Evolutionary conservation across 495 filamentous ascomycete genomes (phyloP), one percentile per base, ranked within the genome.

Genomic region (Daldinia decipiens): DNA sequence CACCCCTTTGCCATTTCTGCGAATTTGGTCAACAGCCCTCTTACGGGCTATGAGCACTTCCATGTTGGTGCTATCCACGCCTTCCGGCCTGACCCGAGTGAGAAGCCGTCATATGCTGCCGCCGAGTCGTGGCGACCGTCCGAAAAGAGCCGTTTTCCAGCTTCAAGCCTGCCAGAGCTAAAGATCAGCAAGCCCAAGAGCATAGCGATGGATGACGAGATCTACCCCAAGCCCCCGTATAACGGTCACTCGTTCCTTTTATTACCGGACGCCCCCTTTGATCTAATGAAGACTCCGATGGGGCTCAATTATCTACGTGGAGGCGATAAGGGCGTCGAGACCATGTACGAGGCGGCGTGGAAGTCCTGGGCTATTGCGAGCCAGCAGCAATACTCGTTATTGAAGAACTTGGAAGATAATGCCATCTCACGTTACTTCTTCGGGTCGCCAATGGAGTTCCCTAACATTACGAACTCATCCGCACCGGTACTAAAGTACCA

Each of bases 381-480:
- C 3, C 85, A 87, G 71, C 82, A 85, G 52, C 85, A 88, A 62
- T 86, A 87, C 68, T 86, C 82, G 6, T 83, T 88, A 61, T 76
- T 88, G 12, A 74, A 82, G 24, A 83, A 87, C 60, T 79, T 88
- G 1, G 85, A 87, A 67, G 65, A 74, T 4, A 74, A 80, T 55
- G 70, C 80, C 13, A 67, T 86, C 56, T 67, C 73, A 36, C 79
- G 73, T 15, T 88, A 88, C 70, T 86, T 86, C 59, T 87, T 87
- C 66, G 81, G 75, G 4, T 62, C 75, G 39, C 72, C 71, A n/a
- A 54, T 68, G 13, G 62, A 64, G 0, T 72, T 71, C 13, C 63
- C 72, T 47, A 36, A 36, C 34, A 7, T 36, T 13, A 47, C 43
- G 6, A 51, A 70, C 40, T 19, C 34, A 32, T 73, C 71, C 9